Base-by-base conservation (phyloP, 345 rosid genomes). In the Lagerstroemia speciosa region DNA sequence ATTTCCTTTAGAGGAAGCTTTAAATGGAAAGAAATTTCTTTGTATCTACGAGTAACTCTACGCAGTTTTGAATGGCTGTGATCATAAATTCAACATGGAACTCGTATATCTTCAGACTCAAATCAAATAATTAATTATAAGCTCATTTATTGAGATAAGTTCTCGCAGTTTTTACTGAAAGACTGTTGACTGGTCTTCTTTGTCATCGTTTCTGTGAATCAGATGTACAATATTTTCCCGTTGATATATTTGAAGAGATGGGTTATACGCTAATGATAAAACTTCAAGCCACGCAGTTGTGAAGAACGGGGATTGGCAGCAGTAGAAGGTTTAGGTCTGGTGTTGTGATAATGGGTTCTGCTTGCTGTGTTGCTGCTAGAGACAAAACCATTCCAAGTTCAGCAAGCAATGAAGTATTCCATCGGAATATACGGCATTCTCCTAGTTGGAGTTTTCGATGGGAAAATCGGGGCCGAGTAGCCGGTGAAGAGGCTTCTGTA, bases 381-480 rank as follows among this genome's bases (percentile, higher is more conserved):
- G 99, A 95, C 69, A 90, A 86, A 82, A 86, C 78, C 74, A 93
- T 92, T 32, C 79, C 84, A 34, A 73, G 69, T 81, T 85, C 79
- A 72, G 73, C 87, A 20, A 83, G 85, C 73, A 75, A 79, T 72
- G 99, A 88, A 31, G 69, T 76, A 55, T 70, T 87, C 69, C 89
- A 80, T 71, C 83, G 96, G 79, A 86, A 83, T 77, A 52, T 87
- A 27, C 83, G 94, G 69, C 64, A 83, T 82, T 95, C 99, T 26
- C 99, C 99, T 0, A 79, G 85, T 14, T 91, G 97, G 98, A 95
- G 96, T 80, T 88, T 90, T 62, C 82, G 90, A 61, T 95, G 99
- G 99, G 99, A 95, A 74, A 85, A 85, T 70, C 78, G 98, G 75
- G 97, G 98, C 62, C 90, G 97, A 50, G 99, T 95, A 45, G 98